Conservation (phyloP, 73 alveolate species). For the Uronychia setigera region DNA sequence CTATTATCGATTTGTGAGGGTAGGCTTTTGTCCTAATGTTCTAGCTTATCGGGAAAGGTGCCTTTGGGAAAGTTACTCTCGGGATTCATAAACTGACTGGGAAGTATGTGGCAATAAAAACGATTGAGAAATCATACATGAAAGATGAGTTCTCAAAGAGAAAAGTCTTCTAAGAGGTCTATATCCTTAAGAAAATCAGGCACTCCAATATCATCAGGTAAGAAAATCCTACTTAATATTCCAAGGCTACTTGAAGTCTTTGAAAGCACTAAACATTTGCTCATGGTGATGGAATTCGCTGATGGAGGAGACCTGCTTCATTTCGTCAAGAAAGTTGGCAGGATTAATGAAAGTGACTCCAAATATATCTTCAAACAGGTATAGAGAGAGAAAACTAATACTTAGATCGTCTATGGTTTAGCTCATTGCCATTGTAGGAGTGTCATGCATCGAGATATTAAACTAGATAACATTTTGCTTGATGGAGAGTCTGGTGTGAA, state of each 20-base stretch:
- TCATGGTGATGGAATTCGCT: constrained; percentile 63
- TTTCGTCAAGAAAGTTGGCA: constrained; percentile 20
- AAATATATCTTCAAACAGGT: constrained; percentile 60
- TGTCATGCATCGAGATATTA: constrained; percentile 95
- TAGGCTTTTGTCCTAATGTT: constrained; percentile 74
- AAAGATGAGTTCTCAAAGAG: constrained; percentile 76
- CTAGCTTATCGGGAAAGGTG: constrained; percentile 93
- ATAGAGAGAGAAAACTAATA: constrained; percentile 56
- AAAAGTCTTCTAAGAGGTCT: constrained; percentile 83
- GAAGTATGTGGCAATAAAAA: constrained; percentile 79
- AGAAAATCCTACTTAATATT: constrained; percentile 1
- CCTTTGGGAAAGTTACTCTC: constrained; percentile 83
- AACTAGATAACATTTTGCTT: constrained; percentile 93
- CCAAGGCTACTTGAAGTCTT: constrained; percentile 74
- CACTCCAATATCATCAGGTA: constrained; percentile 55
- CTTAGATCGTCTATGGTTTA: constrained; percentile 27
- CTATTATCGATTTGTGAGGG: constrained; percentile 58
- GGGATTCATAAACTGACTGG: constrained; percentile 87
- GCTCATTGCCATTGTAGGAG: constrained; percentile 38
- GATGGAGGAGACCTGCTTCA: constrained; percentile 61
- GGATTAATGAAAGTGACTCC: constrained; percentile 56
- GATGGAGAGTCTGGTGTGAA: constrained; percentile 45
- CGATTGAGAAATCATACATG: constrained; percentile 75
- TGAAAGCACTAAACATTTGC: constrained; percentile 51
- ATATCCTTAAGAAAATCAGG: constrained; percentile 56